Conservation (phyloP, 2,329 filamentous ascomycete genomes). For the Neopestalotiopsis clavispora region DNA sequence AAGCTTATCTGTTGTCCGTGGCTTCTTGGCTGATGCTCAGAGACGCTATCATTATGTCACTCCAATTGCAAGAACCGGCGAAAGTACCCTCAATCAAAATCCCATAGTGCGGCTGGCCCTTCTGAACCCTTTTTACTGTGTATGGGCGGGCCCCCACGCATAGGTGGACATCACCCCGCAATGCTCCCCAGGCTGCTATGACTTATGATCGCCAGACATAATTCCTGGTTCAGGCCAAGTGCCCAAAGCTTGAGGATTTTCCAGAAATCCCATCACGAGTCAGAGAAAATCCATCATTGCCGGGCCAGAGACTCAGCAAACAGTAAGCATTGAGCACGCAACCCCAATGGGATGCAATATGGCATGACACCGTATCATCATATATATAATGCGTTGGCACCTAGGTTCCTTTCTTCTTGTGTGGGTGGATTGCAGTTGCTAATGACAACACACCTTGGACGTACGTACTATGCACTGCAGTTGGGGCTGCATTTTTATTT, state of each 20-base stretch:
- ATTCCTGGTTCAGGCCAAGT: conserved; percentile 7
- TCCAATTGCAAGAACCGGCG: conserved; percentile 10
- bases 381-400: no score
- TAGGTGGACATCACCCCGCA: conserved; percentile 24
- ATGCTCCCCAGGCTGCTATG: conserved; percentile 29
- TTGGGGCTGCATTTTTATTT: no score
- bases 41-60: background rate
- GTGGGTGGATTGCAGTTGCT: no score
- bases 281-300: background rate
- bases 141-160: background rate
- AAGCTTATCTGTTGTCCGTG: background rate
- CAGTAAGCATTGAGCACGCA: background rate
- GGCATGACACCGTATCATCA: background rate
- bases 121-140: background rate
- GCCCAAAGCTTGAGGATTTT: background rate
- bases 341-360: background rate
- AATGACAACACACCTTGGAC: no score
- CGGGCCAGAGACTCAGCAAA: no score
- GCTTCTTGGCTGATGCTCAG: background rate
- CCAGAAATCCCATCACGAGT: conserved; percentile 5
- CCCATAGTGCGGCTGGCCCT: background rate
- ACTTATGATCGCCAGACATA: conserved; percentile 27
- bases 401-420: no score
- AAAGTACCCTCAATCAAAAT: background rate
- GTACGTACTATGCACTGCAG: no score